Percentiles rank a stretch among this genome's conserved stretches.
Conservation (phyloP, 495 filamentous ascomycete species). For the Rostrohypoxylon terebratum region DNA sequence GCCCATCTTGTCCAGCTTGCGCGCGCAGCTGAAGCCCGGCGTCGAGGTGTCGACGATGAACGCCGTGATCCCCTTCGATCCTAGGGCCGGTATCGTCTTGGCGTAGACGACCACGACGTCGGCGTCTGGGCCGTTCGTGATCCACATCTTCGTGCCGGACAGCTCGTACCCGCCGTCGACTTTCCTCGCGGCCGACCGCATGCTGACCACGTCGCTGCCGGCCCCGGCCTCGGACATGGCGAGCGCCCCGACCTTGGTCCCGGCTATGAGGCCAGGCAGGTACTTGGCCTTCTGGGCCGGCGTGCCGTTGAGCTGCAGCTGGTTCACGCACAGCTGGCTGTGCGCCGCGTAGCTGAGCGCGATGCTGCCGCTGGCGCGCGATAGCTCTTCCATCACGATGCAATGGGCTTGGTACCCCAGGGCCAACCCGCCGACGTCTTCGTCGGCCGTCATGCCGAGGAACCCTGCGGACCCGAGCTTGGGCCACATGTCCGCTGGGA, state of each 20-base stretch:
- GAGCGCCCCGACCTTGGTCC: slow-evolving; percentile 85
- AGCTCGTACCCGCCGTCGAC: slow-evolving; percentile 88
- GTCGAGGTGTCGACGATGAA: slow-evolving; percentile 84
- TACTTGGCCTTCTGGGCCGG: slow-evolving; percentile 80
- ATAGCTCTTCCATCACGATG: slow-evolving; percentile 91
- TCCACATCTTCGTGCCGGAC: slow-evolving; percentile 99
- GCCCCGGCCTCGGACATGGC: slow-evolving; percentile 96
- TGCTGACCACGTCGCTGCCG: slow-evolving; percentile 93
- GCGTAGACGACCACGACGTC: slow-evolving; percentile 92
- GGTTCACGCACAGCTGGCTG: slow-evolving; percentile 96
- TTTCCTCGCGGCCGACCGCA: slow-evolving; percentile 84
- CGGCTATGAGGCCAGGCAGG: slow-evolving; percentile 84
- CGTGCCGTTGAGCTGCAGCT: slow-evolving; percentile 90
- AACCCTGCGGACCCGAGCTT: slow-evolving; percentile 93
- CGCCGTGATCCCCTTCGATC: slow-evolving; percentile 92
- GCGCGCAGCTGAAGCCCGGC: slow-evolving; percentile 83
- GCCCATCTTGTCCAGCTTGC: slow-evolving; percentile 97
- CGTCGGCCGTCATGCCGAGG: slow-evolving; percentile 92
- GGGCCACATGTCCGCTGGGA: slow-evolving; percentile 91
- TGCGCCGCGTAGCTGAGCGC: slow-evolving; percentile 94
- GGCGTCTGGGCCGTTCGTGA: slow-evolving; percentile 97
- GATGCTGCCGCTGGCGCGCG: slow-evolving; percentile 78
- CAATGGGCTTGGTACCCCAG: slow-evolving; percentile 99
- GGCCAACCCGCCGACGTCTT: slow-evolving; percentile 88
- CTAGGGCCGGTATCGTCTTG: slow-evolving; percentile 85